Conservation (phyloP, 768 basidiomycete species). For the Xerocomellus dryophilus region DNA sequence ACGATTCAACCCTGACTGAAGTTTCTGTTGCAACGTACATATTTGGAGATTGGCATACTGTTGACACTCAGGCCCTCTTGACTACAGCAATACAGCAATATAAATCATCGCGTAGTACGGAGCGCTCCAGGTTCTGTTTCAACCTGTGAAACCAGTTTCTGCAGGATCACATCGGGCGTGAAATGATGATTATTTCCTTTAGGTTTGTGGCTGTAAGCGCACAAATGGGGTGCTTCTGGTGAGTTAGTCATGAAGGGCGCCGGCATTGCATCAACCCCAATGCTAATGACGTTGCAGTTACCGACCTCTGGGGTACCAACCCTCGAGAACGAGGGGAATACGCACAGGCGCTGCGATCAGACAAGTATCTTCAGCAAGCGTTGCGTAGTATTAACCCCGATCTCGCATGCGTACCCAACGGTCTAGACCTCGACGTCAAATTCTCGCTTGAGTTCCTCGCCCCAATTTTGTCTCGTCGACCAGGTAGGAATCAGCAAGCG, state of each 20-base stretch:
- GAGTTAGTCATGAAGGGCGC: slow-evolving; percentile 8
- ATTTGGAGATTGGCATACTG: not conserved
- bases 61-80: not conserved
- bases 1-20: slow-evolving; percentile 4
- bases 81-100: not conserved
- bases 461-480: slow-evolving; percentile 23
- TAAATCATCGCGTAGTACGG: not conserved
- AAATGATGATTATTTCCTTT: no score
- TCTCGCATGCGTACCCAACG: slow-evolving; percentile 11
- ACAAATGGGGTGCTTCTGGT: slow-evolving; percentile 18
- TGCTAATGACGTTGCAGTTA: slow-evolving; percentile 14
- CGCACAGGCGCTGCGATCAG: slow-evolving; percentile 6
- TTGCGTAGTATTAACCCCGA: slow-evolving; percentile 7
- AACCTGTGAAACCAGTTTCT: slow-evolving; percentile 10
- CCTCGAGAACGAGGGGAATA: slow-evolving; percentile 18
- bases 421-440: slow-evolving; percentile 30
- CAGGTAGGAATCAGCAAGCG: slow-evolving; percentile 23
- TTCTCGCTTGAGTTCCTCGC: slow-evolving; percentile 26
- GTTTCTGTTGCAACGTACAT: not conserved
- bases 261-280: slow-evolving; percentile 13
- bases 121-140: slow-evolving; percentile 5
- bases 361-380: slow-evolving; percentile 1
- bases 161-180: slow-evolving; percentile 9
- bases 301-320: slow-evolving; percentile 7
- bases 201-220: not conserved